Conservation (phyloP, 352 stramenopile genomes). For the Phytophthora constricta region DNA sequence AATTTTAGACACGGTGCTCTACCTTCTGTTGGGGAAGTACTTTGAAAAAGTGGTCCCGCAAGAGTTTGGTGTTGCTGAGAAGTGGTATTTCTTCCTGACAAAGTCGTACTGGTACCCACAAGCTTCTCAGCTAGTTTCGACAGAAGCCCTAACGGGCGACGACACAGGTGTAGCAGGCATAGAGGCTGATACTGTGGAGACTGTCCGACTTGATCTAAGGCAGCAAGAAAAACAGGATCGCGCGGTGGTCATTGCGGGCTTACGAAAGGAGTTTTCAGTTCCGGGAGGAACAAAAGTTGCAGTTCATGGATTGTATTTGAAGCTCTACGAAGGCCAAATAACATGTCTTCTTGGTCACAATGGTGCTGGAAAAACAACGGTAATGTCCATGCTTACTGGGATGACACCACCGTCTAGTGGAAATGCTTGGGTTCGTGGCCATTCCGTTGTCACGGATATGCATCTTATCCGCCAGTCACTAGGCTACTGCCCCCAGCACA, state of each 20-base stretch:
- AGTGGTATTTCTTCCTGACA: slow-evolving; percentile 91
- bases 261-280: slow-evolving; percentile 83
- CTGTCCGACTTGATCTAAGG: slow-evolving; percentile 44
- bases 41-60: slow-evolving; percentile 93
- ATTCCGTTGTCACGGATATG: slow-evolving; percentile 81
- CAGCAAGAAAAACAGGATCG: slow-evolving; percentile 59
- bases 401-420: slow-evolving; percentile 67
- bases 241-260: slow-evolving; percentile 61
- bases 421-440: slow-evolving; percentile 61
- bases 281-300: slow-evolving; percentile 79
- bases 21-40: slow-evolving; percentile 88
- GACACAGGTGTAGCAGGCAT: neutral
- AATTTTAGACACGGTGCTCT: slow-evolving; percentile 90
- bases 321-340: slow-evolving; percentile 94
- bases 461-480: slow-evolving; percentile 86
- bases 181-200: slow-evolving; percentile 26
- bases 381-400: slow-evolving; percentile 84
- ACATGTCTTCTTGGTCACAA: slow-evolving; percentile 96
- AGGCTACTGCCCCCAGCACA: slow-evolving; percentile 97
- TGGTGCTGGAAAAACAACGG: slow-evolving; percentile 92
- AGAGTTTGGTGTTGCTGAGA: slow-evolving; percentile 89
- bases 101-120: slow-evolving; percentile 68
- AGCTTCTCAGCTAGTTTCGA: slow-evolving; percentile 21
- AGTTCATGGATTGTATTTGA: slow-evolving; percentile 84
- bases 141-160: slow-evolving; percentile 41